Base-by-base conservation (phyloP, 1,284 basidiomycete species). In the Porogramme epimiltina region DNA sequence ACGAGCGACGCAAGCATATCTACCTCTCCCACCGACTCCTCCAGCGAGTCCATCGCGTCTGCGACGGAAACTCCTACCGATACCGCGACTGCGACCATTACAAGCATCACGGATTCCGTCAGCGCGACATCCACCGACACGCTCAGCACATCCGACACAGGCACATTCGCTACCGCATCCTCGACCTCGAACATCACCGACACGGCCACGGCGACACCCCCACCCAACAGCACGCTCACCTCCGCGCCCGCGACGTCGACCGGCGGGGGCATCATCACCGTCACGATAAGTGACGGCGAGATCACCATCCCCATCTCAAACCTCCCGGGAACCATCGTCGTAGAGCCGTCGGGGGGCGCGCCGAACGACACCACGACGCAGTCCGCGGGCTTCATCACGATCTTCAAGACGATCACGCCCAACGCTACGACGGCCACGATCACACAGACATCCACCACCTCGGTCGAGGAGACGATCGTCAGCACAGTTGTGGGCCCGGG, bases 401-500 rank as follows among this genome's bases (percentile, higher is more conserved):
- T 54, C 23, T 52, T 47, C 46, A 57, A 48, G 42, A 62, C 42
- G 19, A 40, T 54, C 26, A 46, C 50, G 16, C 57, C 57, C 49
- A 65, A 62, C 5, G 58, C 64, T 10, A 66, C 63, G 3, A 62
- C 62, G 46, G 63, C 62, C 6, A 34, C 59, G 37, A 61, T 62
- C 36, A 55, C 56, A 19, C 45, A 60, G 20, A 62, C 63, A 8
- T 56, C 67, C n/a, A 69, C 68, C 2, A 54, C 67, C 9, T 63
- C 69, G 11, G 33, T 65, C n/a, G 53, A 66, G 31, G 61, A 63
- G 48, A 70, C 69, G 23, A 49, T 59, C 25, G 61, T 64, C 16
- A 61, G 56, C 50, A 68, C 66, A 16, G 48, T 56, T 9, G 66
- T 61, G 6, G 59, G 56, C 2, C 52, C 62, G 2, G 67, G 65